phyloP scores from a whole-genome alignment of 2,329 filamentous ascomycete species.

The Colletotrichum tropicicola region DNA sequence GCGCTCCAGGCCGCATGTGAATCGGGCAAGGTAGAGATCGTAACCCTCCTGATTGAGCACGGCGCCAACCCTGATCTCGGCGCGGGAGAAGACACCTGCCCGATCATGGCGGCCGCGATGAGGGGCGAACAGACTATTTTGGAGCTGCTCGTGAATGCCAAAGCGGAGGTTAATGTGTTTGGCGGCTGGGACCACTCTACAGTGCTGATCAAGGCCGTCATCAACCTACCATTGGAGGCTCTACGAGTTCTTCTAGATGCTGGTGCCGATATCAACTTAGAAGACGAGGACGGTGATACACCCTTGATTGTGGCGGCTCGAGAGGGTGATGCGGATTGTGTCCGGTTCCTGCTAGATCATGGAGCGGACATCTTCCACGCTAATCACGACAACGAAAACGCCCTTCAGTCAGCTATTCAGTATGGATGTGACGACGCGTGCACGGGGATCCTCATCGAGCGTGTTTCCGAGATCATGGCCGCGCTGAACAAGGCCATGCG shows the following conservation, averaged over 20 bases:
- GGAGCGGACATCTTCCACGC: conserved; percentile 46
- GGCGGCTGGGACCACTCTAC: conserved; percentile 44
- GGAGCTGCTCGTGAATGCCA: conserved; percentile 42
- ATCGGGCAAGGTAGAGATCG: conserved; percentile 43
- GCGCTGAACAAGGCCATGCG: conserved; percentile 40
- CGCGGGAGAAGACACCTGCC: conserved; percentile 41
- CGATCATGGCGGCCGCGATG: conserved; percentile 47
- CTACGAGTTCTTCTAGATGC: conserved; percentile 43
- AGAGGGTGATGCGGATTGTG: conserved; percentile 42
- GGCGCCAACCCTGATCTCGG: conserved; percentile 48
- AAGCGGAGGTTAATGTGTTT: conserved; percentile 45
- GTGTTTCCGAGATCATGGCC: conserved; percentile 39
- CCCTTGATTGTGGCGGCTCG: conserved; percentile 47
- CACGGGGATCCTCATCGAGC: conserved; percentile 40
- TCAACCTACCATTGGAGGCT: conserved; percentile 41
- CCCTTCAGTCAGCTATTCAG: conserved; percentile 39
- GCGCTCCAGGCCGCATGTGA: conserved; percentile 51
- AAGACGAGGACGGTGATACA: conserved; percentile 45
- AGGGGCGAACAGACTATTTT: conserved; percentile 46
- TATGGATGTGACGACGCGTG: conserved; percentile 37
- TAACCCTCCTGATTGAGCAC: conserved; percentile 45
- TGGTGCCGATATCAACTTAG: conserved; percentile 47
- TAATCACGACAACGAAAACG: conserved; percentile 39
- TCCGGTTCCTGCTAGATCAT: conserved; percentile 43
- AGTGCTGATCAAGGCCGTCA: conserved; percentile 47